Base-by-base conservation (phyloP, 208 protist species). In the Zelonia costaricensis region DNA sequence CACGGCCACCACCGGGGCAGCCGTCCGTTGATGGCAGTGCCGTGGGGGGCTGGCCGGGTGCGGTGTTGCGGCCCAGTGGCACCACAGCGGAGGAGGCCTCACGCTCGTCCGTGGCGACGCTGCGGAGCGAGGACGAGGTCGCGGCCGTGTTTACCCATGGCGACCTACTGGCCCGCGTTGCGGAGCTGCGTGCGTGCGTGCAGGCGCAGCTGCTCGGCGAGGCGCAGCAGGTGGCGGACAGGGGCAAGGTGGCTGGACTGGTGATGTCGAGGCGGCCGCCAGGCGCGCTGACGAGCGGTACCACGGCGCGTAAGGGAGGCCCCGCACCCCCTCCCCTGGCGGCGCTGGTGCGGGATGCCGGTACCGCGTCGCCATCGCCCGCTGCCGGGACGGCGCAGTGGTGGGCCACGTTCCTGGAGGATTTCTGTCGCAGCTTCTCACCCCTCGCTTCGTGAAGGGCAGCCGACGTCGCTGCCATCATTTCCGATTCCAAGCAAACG, bases 151-250 rank as follows among this genome's bases (percentile, higher is more conserved):
- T 59, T 45, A 65, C 40, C 25, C 30, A 38, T 15, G 66, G 36
- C 2, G 66, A 43, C 13, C 1, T 72, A 48, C 35, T 72, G 22
- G 36, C 40, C 22, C 58, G 56, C 15, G 60, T 65, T 4, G 57
- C 48, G 15, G 66, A 72, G 43, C 66, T 72, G 22, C 66, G 66
- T 25, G 51, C 38, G 1, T 72, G 66, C 54, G 66, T 65, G 20
- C 66, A 65, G 49, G 66, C 66, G 9, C 57, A 72, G 43, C 27
- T 72, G 20, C 39, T 72, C 27, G 42, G 46, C 16, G 56, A 57
- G 51, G n/a, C n/a, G n/a, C n/a, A 40, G 10, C n/a, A 55, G 42
- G 13, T 18, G 35, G 52, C 33, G 36, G 18, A 22, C 20, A 39
- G 13, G 22, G 5, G n/a, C 52, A n/a, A 33, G 52, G n/a, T 25